Percentiles rank a stretch among this genome's conserved stretches.
Conservation (phyloP, 805 yeast genomes). For the Cyberlindnera galapagoensis region DNA sequence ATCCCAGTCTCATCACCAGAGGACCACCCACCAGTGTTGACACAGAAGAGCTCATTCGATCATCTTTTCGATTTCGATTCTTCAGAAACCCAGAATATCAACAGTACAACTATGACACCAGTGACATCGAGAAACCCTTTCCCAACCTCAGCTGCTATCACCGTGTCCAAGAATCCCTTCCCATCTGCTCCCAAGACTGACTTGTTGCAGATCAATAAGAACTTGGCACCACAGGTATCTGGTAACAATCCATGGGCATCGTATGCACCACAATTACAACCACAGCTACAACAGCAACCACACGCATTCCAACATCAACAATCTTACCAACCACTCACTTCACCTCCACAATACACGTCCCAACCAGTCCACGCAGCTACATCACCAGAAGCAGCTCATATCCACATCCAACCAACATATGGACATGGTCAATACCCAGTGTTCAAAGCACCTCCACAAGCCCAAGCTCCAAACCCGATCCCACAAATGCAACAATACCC, state of each 20-base stretch:
- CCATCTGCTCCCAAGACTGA: constrained; percentile 6
- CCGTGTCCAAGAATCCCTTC: constrained; percentile 15
- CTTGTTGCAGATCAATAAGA: constrained; percentile 7
- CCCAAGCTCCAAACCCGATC: too few relatives aligned
- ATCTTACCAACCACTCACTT: constrained; percentile 1
- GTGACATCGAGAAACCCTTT: constrained; percentile 3
- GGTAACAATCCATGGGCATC: constrained; percentile 17
- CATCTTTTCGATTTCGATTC: constrained; percentile 13
- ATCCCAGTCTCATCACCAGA: background rate
- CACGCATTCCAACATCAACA: constrained; percentile 1
- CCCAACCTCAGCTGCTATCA: constrained; percentile 6
- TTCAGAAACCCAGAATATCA: background rate
- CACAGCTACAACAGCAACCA: background rate
- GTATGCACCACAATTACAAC: constrained; percentile 2
- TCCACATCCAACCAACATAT: too few relatives aligned
- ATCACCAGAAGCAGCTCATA: constrained; percentile 1
- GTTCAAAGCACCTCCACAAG: background rate
- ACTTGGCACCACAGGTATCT: constrained; percentile 12
- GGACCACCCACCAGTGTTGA: background rate
- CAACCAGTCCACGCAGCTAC: background rate
- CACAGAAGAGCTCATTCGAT: constrained; percentile 15
- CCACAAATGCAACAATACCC: constrained; percentile 1
- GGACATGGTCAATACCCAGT: too few relatives aligned
- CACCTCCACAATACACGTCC: background rate
- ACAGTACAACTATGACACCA: background rate